phyloP scores from a whole-genome alignment of 306 rosid species.

The Cucumis hystrix region DNA sequence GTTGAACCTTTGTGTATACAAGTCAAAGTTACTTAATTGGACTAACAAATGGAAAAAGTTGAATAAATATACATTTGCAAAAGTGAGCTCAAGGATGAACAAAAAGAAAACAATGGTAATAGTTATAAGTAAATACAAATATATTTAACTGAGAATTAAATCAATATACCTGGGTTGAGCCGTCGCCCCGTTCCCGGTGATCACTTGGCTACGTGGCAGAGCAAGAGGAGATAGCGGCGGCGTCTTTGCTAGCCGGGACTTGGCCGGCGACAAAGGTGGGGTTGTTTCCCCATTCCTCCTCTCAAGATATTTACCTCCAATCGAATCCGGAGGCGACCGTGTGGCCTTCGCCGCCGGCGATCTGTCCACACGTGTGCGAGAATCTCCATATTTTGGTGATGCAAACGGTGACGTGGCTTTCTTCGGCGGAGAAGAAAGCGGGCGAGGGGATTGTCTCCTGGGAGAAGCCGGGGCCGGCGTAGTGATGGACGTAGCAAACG shows the following conservation, averaged over 20 bases:
- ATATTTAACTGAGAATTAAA: no score
- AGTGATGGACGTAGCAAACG: not conserved
- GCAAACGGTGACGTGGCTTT: not conserved
- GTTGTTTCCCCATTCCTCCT: not conserved
- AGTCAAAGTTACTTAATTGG: no score
- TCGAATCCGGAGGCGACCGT: not conserved
- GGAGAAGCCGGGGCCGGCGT: slow-evolving; percentile 4
- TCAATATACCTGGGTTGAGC: slow-evolving; percentile 2
- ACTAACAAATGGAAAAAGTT: no score
- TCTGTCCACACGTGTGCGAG: not conserved
- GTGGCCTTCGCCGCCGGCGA: slow-evolving; percentile 22
- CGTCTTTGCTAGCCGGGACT: slow-evolving; percentile 3
- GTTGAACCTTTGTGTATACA: no score
- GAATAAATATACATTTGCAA: no score
- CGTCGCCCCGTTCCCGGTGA: not conserved
- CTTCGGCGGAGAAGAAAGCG: not conserved
- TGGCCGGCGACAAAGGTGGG: slow-evolving; percentile 13
- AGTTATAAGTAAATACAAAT: no score
- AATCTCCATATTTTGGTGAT: slow-evolving; percentile 7
- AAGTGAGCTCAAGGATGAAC: no score
- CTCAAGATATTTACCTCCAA: not conserved
- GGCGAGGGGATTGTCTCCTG: not conserved
- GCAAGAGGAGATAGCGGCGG: slow-evolving; percentile 53
- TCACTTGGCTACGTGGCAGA: not conserved
- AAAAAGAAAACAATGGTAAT: no score